Evolutionary conservation across 1,284 basidiomycete genomes (phyloP), one percentile per base, ranked within the genome.

Genomic region (Xerocomus amazonicus): DNA sequence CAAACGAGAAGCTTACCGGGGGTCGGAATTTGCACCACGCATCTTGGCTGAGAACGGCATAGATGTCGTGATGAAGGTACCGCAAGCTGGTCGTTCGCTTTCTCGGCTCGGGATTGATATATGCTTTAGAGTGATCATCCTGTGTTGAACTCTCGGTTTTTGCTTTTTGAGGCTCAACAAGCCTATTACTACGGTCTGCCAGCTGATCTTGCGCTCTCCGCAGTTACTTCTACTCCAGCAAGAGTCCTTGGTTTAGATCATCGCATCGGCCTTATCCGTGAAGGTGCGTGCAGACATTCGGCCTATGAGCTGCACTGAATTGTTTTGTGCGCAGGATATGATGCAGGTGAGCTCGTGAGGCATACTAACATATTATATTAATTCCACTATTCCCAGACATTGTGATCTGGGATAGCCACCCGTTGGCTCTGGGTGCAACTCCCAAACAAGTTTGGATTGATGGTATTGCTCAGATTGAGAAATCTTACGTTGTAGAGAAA

Each of bases 81-180:
- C 54, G 19, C 29, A 38, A 43, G 23, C 38, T 45, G 23, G 9
- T 29, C 28, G 1, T 23, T 34, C 6, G 40, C 14, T 9, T 35
- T 46, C 16, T 29, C 28, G 19, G 14, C 36, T 29, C 13, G 27
- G 31, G 27, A 47, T 35, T 54, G 34, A 59, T 37, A 27, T 44
- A 9, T 29, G 19, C 48, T 13, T 40, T 53, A 87, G 86, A 86
- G 81, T 53, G 86, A 88, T 53, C 86, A 88, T 57, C 81, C 83
- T 12, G 82, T 85, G 1, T 54, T 92, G 16, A 84, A 95, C 63
- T 89, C 87, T 29, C 79, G 93, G 6, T 83, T 84, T 62, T 72
- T 97, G 9, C 65, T 92, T 3, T 85, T 84, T 61, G 92, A 97
- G 68, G 92, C 93, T 0, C 89, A 91, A 50, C 90, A 94, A 65